Evolutionary conservation across 192 early-diverging fungal species (phyloP).

Genomic region (Coemansia sp.): DNA sequence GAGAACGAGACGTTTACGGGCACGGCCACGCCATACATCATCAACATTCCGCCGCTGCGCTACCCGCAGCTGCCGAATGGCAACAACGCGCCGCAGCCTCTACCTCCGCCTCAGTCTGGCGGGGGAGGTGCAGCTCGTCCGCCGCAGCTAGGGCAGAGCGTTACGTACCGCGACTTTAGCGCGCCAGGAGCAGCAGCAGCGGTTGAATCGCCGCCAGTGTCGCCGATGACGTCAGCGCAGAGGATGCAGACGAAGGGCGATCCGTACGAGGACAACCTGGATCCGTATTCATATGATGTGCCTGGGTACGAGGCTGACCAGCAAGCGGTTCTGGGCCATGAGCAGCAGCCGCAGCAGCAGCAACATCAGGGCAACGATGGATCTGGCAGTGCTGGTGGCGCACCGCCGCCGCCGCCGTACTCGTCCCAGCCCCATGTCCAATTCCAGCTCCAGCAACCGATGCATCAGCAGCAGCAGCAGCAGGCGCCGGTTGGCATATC

Average conservation of each 20-base stretch:
- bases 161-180: conserved; percentile 38
- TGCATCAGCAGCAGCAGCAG: too few relatives aligned
- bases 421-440: conserved; percentile 12
- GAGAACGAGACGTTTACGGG: conserved; percentile 52
- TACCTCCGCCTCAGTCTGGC: not conserved
- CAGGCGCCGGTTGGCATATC: too few relatives aligned
- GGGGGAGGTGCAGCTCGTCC: too few relatives aligned
- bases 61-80: conserved; percentile 33
- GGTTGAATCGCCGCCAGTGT: not conserved
- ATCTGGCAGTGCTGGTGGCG: not conserved
- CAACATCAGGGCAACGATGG: not conserved
- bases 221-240: not conserved
- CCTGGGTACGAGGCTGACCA: conserved; percentile 26
- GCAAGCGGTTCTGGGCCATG: not conserved
- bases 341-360: not conserved
- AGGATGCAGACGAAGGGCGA: not conserved
- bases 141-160: conserved; percentile 20
- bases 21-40: conserved; percentile 46
- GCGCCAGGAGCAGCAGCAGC: not conserved
- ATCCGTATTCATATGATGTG: conserved; percentile 44
- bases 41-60: conserved; percentile 50
- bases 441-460: too few relatives aligned
- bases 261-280: conserved; percentile 11
- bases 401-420: conserved; percentile 45
- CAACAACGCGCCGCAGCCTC: not conserved